These are phyloP conservation scores for Pleurostoma richardsiae DNA, from an alignment of 2,329 filamentous ascomycete genomes.

Conservation along the genomic window DNA sequence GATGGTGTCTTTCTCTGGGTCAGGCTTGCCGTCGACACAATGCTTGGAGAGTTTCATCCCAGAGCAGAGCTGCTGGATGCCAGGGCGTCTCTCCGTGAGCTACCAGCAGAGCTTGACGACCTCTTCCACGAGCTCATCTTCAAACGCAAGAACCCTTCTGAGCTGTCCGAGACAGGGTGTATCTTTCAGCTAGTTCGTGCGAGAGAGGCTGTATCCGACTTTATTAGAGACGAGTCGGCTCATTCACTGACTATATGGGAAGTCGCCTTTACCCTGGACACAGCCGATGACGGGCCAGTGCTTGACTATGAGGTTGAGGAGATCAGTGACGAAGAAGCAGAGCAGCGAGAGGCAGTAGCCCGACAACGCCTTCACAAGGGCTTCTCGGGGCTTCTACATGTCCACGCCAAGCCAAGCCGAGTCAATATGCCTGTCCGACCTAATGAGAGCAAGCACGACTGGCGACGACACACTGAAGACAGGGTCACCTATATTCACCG, in stretches of 20 bases:
- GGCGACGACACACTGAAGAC: background rate
- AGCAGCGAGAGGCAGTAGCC: background rate
- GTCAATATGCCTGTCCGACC: background rate
- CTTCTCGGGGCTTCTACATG: slow-evolving; percentile 4
- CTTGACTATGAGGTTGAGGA: slow-evolving; percentile 13
- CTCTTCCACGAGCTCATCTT: slow-evolving; percentile 25
- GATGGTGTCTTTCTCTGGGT: slow-evolving; percentile 21
- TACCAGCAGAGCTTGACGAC: slow-evolving; percentile 19
- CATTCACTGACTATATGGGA: slow-evolving; percentile 25
- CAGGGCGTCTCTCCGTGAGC: slow-evolving; percentile 4
- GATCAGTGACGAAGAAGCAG: slow-evolving; percentile 11
- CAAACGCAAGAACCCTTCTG: slow-evolving; percentile 11
- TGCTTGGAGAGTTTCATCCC: slow-evolving; percentile 12
- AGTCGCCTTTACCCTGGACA: slow-evolving; percentile 19
- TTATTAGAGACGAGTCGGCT: slow-evolving; percentile 23
- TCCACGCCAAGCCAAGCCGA: background rate
- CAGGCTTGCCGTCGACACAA: slow-evolving; percentile 18
- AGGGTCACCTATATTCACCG: slow-evolving; percentile 26
- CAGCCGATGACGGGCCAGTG: slow-evolving; percentile 12
- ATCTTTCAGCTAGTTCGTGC: slow-evolving; percentile 23
- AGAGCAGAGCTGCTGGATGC: background rate
- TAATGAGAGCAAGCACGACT: background rate
- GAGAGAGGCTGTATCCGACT: slow-evolving; percentile 23
- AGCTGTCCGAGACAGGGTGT: slow-evolving; percentile 14
- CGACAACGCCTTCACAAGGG: slow-evolving; percentile 2